Base-by-base conservation (phyloP, 1,139 yeast genomes). In the Yamadazyma pseudoaaseri region DNA sequence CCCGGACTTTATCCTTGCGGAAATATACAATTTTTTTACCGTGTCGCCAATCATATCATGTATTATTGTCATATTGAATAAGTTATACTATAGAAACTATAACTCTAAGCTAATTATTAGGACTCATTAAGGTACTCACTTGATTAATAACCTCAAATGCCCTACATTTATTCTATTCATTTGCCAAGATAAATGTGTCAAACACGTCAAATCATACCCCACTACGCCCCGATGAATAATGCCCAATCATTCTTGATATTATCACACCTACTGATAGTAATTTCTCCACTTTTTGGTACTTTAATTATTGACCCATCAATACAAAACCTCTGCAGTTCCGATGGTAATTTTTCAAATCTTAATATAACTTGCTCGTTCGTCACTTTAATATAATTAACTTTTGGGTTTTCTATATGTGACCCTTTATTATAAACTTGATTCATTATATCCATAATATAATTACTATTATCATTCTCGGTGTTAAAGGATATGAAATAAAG, bases 401-500 rank as follows among this genome's bases (percentile, higher is more conserved):
- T 54, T 16, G 37, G 31, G 20, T 41, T 34, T 8, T 36, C 11
- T 7, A 37, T 27, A 49, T 82, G 90, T 2, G 54, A 55, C 2
- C 86, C 86, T 5, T 69, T 49, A 31, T 73, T 60, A 51, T 86
- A 86, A 1, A 76, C 86, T 41, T 70, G 58, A 39, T 57, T 59
- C 76, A 87, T 76, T 12, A 84, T 62, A 8, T 70, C 68, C 68
- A 80, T 60, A 13, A 86, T 68, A 41, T 64, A 59, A 10, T 54
- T 54, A 1, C 40, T 31, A 11, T 37, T 29, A 12, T 49, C 49
- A 11, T 7, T 15, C 7, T 70, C 53, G 16, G 76, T 59, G 0
- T 65, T 69, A 42, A 86, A 75, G 3, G 76, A 69, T 1, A 89
- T 60, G 29, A 81, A 42, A 49, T 79, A 79, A 6, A 86, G 58